Conservation (phyloP, 78 protist species). For the Chrysochromulina parva region DNA sequence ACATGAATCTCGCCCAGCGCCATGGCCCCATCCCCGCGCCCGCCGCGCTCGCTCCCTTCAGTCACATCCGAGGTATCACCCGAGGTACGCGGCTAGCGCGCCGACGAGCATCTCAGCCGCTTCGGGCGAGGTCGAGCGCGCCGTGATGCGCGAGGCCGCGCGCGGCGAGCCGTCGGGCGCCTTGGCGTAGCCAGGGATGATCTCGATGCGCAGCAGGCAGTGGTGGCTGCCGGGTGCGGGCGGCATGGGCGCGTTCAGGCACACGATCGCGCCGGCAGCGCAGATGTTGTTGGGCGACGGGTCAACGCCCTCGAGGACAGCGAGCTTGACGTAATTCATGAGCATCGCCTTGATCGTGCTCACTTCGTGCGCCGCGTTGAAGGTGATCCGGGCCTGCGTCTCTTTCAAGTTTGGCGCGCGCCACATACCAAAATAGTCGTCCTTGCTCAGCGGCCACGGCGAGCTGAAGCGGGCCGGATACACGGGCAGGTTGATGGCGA, state of each 20-base stretch:
- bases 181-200: neutral
- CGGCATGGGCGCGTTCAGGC: too few species aligned
- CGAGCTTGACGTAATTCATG: neutral
- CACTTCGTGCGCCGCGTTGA: neutral
- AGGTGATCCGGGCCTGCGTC: neutral
- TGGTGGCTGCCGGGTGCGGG: neutral
- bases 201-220: conserved; percentile 8
- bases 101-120: too few species aligned
- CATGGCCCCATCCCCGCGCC: too few species aligned
- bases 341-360: neutral
- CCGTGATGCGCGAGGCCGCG: neutral
- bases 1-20: too few species aligned
- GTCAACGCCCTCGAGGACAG: neutral
- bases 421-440: neutral
- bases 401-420: neutral
- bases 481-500: neutral
- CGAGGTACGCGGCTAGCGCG: too few species aligned
- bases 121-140: neutral
- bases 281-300: neutral
- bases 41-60: too few species aligned
- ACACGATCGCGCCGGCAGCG: neutral
- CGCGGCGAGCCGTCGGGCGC: neutral
- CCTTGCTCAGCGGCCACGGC: neutral
- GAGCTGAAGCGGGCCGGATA: too few species aligned
- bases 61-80: too few species aligned